A percentile compares a stretch with the other conserved stretches of the same genome.
Conservation (phyloP, 441 rosid genomes). For the Pelargonium myrrhifolium region DNA sequence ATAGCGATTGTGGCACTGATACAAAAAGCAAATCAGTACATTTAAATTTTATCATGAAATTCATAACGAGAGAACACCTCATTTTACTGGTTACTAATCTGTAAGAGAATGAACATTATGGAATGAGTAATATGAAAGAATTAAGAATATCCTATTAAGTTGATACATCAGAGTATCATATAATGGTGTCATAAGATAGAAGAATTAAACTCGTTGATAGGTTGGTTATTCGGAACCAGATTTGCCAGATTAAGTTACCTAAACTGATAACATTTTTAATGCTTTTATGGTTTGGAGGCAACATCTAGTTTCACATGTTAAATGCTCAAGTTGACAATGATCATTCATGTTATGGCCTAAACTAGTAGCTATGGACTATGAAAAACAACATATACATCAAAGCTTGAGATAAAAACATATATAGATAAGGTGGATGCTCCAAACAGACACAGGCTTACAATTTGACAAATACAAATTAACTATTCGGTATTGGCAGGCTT, state of each 20-base stretch:
- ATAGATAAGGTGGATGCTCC: background rate
- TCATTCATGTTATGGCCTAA: background rate
- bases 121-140: background rate
- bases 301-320: background rate
- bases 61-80: background rate
- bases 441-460: too few relatives aligned
- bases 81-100: background rate
- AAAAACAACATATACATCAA: background rate
- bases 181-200: background rate
- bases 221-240: background rate
- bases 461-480: background rate
- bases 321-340: background rate
- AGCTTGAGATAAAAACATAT: background rate
- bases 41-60: background rate
- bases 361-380: background rate
- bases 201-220: too few relatives aligned
- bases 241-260: too few relatives aligned
- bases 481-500: background rate
- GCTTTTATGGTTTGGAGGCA: too few relatives aligned
- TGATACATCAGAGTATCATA: too few relatives aligned
- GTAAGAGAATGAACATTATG: background rate
- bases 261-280: too few relatives aligned
- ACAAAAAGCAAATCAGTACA: slow-evolving; percentile 16
- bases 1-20: slow-evolving; percentile 92
- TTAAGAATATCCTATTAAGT: background rate